These are phyloP conservation scores for Collybia nuda DNA, from an alignment of 768 basidiomycete genomes.

Conservation along the genomic window DNA sequence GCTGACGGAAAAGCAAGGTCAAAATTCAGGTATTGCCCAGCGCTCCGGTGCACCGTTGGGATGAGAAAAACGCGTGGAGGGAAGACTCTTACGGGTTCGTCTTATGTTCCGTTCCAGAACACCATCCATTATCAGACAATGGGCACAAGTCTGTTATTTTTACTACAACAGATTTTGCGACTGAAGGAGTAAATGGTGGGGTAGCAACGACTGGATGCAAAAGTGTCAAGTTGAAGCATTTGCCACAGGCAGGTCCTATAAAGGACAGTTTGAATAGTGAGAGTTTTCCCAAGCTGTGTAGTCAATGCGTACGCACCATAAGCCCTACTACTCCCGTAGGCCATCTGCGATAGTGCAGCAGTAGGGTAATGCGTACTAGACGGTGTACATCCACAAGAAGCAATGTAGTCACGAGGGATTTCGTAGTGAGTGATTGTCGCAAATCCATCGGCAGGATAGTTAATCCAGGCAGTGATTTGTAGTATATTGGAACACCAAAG, in stretches of 20 bases:
- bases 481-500: background rate
- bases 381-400: slow-evolving; percentile 76
- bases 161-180: slow-evolving; percentile 61
- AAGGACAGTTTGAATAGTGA: too few species aligned
- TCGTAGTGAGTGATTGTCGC: slow-evolving; percentile 84
- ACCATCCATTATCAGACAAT: slow-evolving; percentile 61
- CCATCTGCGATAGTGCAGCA: slow-evolving; percentile 77
- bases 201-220: slow-evolving; percentile 63
- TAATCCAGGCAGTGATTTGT: slow-evolving; percentile 48
- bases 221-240: slow-evolving; percentile 78
- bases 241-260: slow-evolving; percentile 70
- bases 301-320: slow-evolving; percentile 46
- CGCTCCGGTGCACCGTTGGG: slow-evolving; percentile 39
- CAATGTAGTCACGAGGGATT: slow-evolving; percentile 53
- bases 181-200: slow-evolving; percentile 69
- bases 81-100: slow-evolving; percentile 60
- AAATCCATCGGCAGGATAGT: slow-evolving; percentile 58
- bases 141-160: slow-evolving; percentile 86
- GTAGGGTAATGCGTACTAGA: slow-evolving; percentile 73
- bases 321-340: slow-evolving; percentile 70
- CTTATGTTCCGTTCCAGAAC: slow-evolving; percentile 58
- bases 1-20: slow-evolving; percentile 78
- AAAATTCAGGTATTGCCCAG: slow-evolving; percentile 73
- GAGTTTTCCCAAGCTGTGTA: background rate
- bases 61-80: background rate